A percentile compares a stretch with the other conserved stretches of the same genome.
phyloP scores from a whole-genome alignment of 108 stramenopile genomes.

The Aureococcus anophagefferens region DNA sequence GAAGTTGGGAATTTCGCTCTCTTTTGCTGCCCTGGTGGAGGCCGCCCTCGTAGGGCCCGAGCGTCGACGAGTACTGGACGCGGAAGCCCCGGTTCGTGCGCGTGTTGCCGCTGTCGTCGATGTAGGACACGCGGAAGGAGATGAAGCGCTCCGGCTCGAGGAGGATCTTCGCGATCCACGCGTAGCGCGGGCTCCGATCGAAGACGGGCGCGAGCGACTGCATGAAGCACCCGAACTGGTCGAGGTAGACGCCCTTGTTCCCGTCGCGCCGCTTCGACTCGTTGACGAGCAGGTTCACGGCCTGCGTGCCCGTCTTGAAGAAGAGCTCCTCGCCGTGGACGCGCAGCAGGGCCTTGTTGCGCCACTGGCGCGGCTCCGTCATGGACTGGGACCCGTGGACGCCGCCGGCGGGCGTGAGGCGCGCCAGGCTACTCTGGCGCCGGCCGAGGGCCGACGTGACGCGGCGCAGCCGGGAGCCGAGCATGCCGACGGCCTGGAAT shows the following conservation, averaged over 20 bases:
- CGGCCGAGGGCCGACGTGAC: no score
- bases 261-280: conserved; percentile 77
- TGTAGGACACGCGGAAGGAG: conserved; percentile 78
- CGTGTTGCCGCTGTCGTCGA: conserved; percentile 68
- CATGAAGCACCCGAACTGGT: conserved; percentile 59
- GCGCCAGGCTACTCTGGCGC: no score
- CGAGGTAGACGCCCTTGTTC: conserved; percentile 72
- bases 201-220: conserved; percentile 75
- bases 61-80: conserved; percentile 71
- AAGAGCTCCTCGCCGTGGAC: background rate
- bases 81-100: conserved; percentile 74
- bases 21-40: no score
- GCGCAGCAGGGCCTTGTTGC: background rate
- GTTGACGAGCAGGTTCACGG: conserved; percentile 69
- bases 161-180: conserved; percentile 84
- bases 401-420: background rate
- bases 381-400: background rate
- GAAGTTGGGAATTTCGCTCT: no score
- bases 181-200: conserved; percentile 86
- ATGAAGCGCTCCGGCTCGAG: conserved; percentile 79
- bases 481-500: no score
- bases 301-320: conserved; percentile 82
- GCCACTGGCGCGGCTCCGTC: background rate
- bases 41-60: conserved; percentile 87
- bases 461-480: no score